Evolutionary conservation across 176 grass and related monocot species (phyloP), one percentile per base, ranked within the genome.

Genomic region (Musa schizocarpa): DNA sequence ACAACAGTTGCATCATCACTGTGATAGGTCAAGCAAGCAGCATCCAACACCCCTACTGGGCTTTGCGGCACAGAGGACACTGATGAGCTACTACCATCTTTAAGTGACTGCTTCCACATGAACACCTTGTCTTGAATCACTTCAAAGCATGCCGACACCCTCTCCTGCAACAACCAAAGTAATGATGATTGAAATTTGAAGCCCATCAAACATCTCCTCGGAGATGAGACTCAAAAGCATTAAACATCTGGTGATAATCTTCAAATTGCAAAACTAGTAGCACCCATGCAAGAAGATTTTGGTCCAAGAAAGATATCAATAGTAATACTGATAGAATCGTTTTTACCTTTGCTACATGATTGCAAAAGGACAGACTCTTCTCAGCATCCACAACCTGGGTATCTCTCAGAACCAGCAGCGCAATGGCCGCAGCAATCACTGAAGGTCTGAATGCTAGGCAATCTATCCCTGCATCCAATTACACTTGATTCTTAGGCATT

Each of bases 41-140:
- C 87, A 78, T 88, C 88, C 34, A 94, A 77, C 70, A 90, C 85
- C 20, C 83, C 88, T n/a, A 90, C 80, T 74, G 91, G 91, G 83
- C 91, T 94, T 25, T 72, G 75, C 1, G 85, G 80, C 68, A 74
- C 80, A 21, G 77, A 78, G 52, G 85, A 55, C 54, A 76, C 77
- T 57, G 77, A 62, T 19, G 24, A 51, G 24, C 79, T 50, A 65
- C 79, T 50, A 65, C 34, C 75, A 43, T 43, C 52, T 71, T 82
- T 87, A n/a, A 52, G 83, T 68, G 75, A 64, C 59, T 72, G 63
- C 80, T 75, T 82, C 78, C 81, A 81, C 27, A 65, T 52, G 72
- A 83, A 48, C 25, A 76, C 74, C 72, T 73, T 58, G 64, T 86
- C 63, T 77, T 86, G 81, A 56, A 94, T 80, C 51, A 62, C 80